phyloP scores from a whole-genome alignment of 83 land plant genomes.

The Thuja plicata region DNA sequence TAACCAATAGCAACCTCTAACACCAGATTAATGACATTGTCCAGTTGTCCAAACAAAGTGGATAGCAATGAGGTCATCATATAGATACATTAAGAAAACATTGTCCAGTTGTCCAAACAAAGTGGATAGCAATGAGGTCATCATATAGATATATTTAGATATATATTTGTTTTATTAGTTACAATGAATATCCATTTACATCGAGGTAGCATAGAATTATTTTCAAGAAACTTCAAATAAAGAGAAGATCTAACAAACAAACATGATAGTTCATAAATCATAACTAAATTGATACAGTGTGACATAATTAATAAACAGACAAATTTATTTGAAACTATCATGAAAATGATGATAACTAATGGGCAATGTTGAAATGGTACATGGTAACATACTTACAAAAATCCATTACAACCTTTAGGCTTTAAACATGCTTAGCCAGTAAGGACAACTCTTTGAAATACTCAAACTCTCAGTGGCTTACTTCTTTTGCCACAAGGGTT shows the following conservation, averaged over 20 bases:
- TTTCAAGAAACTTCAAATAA: neutral
- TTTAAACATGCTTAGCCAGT: no score
- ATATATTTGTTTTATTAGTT: neutral
- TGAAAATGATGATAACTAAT: neutral
- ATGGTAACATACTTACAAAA: neutral
- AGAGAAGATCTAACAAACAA: neutral
- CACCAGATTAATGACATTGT: neutral
- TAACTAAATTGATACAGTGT: neutral
- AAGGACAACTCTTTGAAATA: no score
- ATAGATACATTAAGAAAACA: no score
- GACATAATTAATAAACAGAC: neutral
- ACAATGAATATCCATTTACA: neutral
- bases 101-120: no score
- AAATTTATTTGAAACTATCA: neutral
- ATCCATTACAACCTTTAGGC: no score
- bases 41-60: neutral
- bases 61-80: neutral
- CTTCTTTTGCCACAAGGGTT: no score
- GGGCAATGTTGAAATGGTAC: neutral
- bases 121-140: neutral
- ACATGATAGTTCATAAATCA: neutral
- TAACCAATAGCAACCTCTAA: neutral
- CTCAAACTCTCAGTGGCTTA: no score
- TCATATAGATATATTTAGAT: neutral
- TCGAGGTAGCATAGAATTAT: neutral